Conservation (phyloP, 2,329 filamentous ascomycete genomes). For the Amauroascus verrucosus region DNA sequence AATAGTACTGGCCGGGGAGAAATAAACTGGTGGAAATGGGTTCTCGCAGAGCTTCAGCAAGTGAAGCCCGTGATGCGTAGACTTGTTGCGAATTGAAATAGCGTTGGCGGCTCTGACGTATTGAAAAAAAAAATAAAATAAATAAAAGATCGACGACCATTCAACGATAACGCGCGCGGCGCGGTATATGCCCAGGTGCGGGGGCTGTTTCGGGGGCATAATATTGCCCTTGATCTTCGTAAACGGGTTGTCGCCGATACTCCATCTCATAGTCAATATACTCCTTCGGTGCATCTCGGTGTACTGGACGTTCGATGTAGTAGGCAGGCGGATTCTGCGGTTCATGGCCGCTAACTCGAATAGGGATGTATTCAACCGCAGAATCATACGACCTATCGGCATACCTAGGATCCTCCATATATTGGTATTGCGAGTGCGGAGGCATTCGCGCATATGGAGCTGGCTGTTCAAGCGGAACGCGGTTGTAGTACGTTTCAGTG, state of each 20-base stretch:
- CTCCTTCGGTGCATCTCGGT: slow-evolving; percentile 16
- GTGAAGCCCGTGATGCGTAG: background rate
- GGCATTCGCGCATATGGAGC: slow-evolving; percentile 15
- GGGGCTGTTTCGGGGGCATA: slow-evolving; percentile 12
- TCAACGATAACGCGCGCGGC: slow-evolving; percentile 17
- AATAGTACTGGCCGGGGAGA: background rate
- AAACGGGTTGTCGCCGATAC: slow-evolving; percentile 15
- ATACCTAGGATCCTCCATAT: slow-evolving; percentile 20
- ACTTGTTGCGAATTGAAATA: background rate
- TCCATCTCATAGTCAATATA: slow-evolving; percentile 19
- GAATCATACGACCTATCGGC: slow-evolving; percentile 17
- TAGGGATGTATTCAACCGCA: slow-evolving; percentile 22
- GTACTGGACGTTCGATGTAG: slow-evolving; percentile 20
- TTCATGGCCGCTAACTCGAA: slow-evolving; percentile 18
- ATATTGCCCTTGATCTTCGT: slow-evolving; percentile 17
- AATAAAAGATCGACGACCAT: background rate
- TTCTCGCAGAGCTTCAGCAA: background rate
- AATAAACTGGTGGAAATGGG: background rate
- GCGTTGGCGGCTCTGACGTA: background rate
- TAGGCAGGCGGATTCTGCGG: slow-evolving; percentile 17
- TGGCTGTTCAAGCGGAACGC: slow-evolving; percentile 14
- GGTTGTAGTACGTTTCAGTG: slow-evolving; percentile 16
- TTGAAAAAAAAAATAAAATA: background rate
- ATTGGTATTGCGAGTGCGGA: slow-evolving; percentile 19
- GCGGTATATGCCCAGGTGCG: slow-evolving; percentile 11